Percentiles rank a stretch among this genome's conserved stretches.
Evolutionary conservation across 768 basidiomycete genomes (phyloP).

Genomic region (Zangia roseola): DNA sequence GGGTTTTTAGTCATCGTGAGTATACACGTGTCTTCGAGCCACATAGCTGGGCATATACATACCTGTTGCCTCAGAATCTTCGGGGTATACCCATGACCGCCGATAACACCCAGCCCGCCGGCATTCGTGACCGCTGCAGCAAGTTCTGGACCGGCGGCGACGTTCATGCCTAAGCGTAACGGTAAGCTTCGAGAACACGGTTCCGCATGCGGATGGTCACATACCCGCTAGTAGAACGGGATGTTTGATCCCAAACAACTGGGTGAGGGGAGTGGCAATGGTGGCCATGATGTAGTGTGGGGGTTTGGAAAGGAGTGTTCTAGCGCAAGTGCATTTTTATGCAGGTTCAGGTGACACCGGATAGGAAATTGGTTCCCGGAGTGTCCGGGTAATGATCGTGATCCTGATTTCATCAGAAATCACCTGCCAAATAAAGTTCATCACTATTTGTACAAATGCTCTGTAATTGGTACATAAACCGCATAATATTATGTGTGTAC

Average conservation of each 20-base stretch:
- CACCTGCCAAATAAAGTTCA: no score
- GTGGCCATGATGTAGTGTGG: conserved; percentile 39
- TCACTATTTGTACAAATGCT: no score
- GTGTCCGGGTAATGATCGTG: no score
- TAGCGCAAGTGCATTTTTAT: neutral
- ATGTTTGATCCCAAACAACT: conserved; percentile 86
- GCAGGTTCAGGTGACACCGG: neutral
- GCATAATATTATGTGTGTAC: no score
- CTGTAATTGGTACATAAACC: no score
- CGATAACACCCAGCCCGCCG: conserved; percentile 90
- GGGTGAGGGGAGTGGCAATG: conserved; percentile 82
- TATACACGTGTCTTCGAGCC: neutral
- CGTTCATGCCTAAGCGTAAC: conserved; percentile 51
- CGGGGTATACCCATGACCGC: conserved; percentile 84
- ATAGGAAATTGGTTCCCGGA: no score
- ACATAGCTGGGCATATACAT: conserved; percentile 14
- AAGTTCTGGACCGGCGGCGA: conserved; percentile 74
- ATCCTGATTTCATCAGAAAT: no score
- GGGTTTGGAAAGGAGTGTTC: neutral
- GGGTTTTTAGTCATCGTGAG: conserved; percentile 7
- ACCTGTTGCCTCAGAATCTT: conserved; percentile 80
- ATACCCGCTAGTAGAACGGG: conserved; percentile 82
- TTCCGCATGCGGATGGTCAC: conserved; percentile 4
- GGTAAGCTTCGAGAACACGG: conserved; percentile 37
- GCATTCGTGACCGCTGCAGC: conserved; percentile 95